phyloP scores from a whole-genome alignment of 2,329 filamentous ascomycete genomes.

The Chrysoporthe deuterocubensis region DNA sequence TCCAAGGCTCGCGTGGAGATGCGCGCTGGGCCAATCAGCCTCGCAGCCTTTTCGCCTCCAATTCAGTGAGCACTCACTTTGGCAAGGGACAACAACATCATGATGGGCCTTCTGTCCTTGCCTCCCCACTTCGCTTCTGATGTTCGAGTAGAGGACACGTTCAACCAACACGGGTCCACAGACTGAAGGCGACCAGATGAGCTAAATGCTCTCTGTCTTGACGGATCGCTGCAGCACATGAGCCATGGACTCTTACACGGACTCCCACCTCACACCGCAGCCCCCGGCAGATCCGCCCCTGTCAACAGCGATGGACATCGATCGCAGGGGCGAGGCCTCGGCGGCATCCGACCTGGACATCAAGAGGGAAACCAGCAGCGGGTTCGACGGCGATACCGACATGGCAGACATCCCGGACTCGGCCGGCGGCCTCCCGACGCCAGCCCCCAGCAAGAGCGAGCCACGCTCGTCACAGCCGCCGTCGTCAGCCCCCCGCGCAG shows the following conservation, averaged over 20 bases:
- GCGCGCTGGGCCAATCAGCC: constrained; percentile 20
- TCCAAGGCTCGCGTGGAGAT: background rate
- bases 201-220: background rate
- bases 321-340: constrained; percentile 13
- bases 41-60: no score
- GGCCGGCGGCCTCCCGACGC: background rate
- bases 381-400: constrained; percentile 20
- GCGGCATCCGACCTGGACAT: constrained; percentile 15
- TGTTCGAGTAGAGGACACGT: background rate
- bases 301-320: constrained; percentile 22
- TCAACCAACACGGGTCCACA: no score
- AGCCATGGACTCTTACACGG: constrained; percentile 23
- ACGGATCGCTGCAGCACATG: background rate
- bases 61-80: background rate
- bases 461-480: constrained; percentile 23
- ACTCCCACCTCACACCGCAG: constrained; percentile 27
- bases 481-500: constrained; percentile 10
- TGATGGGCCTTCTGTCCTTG: background rate
- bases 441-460: constrained; percentile 10
- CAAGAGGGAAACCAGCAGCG: constrained; percentile 26
- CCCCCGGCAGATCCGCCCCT: constrained; percentile 11
- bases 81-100: background rate
- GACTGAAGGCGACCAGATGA: no score
- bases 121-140: background rate
- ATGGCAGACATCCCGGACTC: constrained; percentile 28